Evolutionary conservation across 495 filamentous ascomycete genomes (phyloP), one percentile per base, ranked within the genome.

Genomic region (Neurospora tetraspora): DNA sequence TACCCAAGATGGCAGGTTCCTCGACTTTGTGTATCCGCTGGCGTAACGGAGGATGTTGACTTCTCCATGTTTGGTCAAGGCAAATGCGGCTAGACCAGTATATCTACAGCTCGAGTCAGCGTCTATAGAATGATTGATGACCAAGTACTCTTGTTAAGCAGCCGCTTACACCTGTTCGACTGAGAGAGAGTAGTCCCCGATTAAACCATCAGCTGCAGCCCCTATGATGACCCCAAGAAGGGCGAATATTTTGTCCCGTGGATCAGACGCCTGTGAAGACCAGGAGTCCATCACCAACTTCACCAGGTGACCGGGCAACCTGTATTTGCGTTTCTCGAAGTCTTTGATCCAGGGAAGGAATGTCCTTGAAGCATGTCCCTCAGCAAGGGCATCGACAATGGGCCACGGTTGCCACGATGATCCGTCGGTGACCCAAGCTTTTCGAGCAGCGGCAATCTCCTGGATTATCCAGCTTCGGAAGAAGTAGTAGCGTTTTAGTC

Each of bases 171-270:
- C 43, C 36, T 76, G 74, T 37, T 76, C 74, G 3, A 72, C 68
- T 4, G 73, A 74, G 40, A 72, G 72, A 16, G 59, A 76, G 45
- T 78, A 78, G 47, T 78, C 75, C 10, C 75, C 75, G n/a, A 72
- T 39, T 43, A 75, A 38, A n/a, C 75, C 71, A 36, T 74, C 73
- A 9, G 71, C 69, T 12, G 69, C 75, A 31, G 75, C 75, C 5
- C 73, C 72, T n/a, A 42, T 43, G 7, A 77, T 73, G 18, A 78
- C 72, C 2, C 78, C 75, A 20, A 78, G 73, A 16, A 80, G 70
- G 12, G 76, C 74, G 71, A 79, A 78, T n/a, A 78, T 70, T 37
- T 80, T 80, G 68, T 80, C 79, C 11, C 78, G 69, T 4, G 76
- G 79, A 45, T 79, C 77, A 9, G 74, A 73, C 4, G 75, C 69